phyloP scores from a whole-genome alignment of 1,284 basidiomycete genomes.

The Moesziomyces parantarcticus region DNA sequence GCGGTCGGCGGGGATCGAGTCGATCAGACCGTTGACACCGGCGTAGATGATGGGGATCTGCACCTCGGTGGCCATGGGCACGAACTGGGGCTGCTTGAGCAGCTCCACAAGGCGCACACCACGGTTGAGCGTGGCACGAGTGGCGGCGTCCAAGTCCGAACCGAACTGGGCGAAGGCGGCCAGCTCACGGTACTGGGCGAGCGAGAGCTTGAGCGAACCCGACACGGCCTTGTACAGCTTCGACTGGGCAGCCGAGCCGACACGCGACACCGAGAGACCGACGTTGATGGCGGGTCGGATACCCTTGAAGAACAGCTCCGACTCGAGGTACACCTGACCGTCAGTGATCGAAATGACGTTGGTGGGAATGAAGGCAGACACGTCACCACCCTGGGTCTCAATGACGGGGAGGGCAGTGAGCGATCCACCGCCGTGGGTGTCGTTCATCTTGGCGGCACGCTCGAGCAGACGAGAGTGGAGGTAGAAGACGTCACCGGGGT shows the following conservation, averaged over 20 bases:
- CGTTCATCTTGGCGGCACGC: conserved; percentile 99
- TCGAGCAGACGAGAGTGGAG: conserved; percentile 99
- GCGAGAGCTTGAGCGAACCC: conserved; percentile 98
- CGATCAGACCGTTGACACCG: conserved; percentile 82
- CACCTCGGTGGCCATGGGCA: conserved; percentile 79
- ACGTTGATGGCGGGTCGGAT: conserved; percentile 99
- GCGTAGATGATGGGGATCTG: conserved; percentile 99
- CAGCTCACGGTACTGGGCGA: conserved; percentile 99
- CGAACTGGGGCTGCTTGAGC: conserved; percentile 97
- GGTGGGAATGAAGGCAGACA: conserved; percentile 78
- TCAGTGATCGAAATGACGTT: conserved; percentile 68
- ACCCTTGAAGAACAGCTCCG: conserved; percentile 94
- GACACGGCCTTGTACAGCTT: conserved; percentile 91
- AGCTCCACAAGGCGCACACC: conserved; percentile 98
- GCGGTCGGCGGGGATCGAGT: conserved; percentile 90
- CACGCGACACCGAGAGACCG: conserved; percentile 99
- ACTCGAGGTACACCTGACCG: conserved; percentile 67
- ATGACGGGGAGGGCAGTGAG: conserved; percentile 98
- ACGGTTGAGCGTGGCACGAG: conserved; percentile 83
- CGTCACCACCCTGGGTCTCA: conserved; percentile 99
- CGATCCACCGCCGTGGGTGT: conserved; percentile 96
- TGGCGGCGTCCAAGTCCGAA: conserved; percentile 99
- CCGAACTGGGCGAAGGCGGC: conserved; percentile 99
- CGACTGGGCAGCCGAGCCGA: conserved; percentile 98
- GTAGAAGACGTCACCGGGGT: conserved; percentile 99